Conservation (phyloP, 78 protist genomes). For the Reticulomyxa filosa region DNA sequence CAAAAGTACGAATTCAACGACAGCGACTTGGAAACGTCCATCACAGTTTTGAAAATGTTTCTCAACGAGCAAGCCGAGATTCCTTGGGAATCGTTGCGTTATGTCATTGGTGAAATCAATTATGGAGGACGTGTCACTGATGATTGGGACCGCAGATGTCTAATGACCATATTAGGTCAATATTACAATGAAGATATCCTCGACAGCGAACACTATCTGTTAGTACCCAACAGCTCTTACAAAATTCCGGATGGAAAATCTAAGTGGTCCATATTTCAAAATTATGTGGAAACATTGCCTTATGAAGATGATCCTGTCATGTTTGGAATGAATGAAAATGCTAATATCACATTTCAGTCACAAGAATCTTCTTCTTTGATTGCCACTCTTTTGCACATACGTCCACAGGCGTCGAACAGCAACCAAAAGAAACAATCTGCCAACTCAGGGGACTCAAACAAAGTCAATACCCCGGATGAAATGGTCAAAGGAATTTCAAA, state of each 20-base stretch:
- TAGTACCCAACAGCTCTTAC: background rate
- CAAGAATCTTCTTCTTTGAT: constrained; percentile 7
- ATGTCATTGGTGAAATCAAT: constrained; percentile 52
- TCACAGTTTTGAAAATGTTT: background rate
- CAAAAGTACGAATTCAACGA: background rate
- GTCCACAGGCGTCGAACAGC: constrained; percentile 13
- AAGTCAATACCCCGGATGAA: constrained; percentile 14
- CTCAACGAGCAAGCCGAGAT: constrained; percentile 4
- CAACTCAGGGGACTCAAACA: too few species aligned
- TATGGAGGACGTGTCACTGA: constrained; percentile 87
- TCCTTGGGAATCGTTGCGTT: constrained; percentile 48
- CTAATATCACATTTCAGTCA: constrained; percentile 28
- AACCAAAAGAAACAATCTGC: too few species aligned
- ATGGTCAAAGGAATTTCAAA: background rate
- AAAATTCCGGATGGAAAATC: too few species aligned
- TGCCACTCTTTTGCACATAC: constrained; percentile 20
- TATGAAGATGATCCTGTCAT: constrained; percentile 14
- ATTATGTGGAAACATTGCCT: constrained; percentile 4
- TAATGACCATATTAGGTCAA: constrained; percentile 16
- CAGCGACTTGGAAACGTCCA: background rate
- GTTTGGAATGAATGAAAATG: constrained; percentile 43
- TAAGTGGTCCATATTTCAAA: background rate
- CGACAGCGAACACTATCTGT: background rate
- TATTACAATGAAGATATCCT: constrained; percentile 1
- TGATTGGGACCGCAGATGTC: constrained; percentile 46